phyloP scores from a whole-genome alignment of 2,329 filamentous ascomycete genomes.

The Zymoseptoria pseudotritici region DNA sequence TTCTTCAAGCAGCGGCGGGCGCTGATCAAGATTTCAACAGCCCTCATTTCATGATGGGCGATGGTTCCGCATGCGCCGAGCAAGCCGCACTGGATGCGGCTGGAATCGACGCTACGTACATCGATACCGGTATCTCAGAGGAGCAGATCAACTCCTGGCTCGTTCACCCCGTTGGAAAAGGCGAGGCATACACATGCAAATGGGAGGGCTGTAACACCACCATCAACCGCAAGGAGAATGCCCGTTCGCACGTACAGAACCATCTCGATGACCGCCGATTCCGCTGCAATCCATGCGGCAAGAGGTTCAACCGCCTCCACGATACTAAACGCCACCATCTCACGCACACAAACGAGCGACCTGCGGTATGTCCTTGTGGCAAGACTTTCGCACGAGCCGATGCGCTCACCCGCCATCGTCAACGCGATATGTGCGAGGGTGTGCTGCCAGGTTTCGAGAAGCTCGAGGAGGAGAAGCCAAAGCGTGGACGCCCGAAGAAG shows the following conservation, averaged over 20 bases:
- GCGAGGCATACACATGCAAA: conserved; percentile 42
- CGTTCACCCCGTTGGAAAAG: conserved; percentile 38
- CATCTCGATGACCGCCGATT: conserved; percentile 95
- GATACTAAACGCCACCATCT: conserved; percentile 96
- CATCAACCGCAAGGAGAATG: conserved; percentile 97
- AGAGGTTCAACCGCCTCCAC: conserved; percentile 94
- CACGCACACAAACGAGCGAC: conserved; percentile 93
- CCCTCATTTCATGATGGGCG: conserved; percentile 25
- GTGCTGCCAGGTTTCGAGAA: conserved; percentile 67
- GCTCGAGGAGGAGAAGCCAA: conserved; percentile 55
- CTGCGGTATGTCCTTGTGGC: conserved; percentile 88
- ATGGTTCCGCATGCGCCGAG: conserved; percentile 26
- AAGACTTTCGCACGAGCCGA: conserved; percentile 94
- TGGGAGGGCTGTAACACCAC: conserved; percentile 71
- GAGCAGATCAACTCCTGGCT: conserved; percentile 59
- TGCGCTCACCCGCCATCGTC: conserved; percentile 85
- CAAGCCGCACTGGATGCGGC: conserved; percentile 41
- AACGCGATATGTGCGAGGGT: conserved; percentile 93
- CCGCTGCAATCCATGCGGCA: conserved; percentile 84
- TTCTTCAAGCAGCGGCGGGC: conserved; percentile 25
- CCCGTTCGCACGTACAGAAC: conserved; percentile 96
- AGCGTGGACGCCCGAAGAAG: conserved; percentile 60
- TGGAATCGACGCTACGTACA: conserved; percentile 48
- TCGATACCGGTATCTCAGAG: conserved; percentile 75
- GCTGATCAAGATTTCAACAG: conserved; percentile 26